These are phyloP conservation scores for Kalmusia sp. DNA, from an alignment of 2,329 filamentous ascomycete species.

Conservation along the genomic window DNA sequence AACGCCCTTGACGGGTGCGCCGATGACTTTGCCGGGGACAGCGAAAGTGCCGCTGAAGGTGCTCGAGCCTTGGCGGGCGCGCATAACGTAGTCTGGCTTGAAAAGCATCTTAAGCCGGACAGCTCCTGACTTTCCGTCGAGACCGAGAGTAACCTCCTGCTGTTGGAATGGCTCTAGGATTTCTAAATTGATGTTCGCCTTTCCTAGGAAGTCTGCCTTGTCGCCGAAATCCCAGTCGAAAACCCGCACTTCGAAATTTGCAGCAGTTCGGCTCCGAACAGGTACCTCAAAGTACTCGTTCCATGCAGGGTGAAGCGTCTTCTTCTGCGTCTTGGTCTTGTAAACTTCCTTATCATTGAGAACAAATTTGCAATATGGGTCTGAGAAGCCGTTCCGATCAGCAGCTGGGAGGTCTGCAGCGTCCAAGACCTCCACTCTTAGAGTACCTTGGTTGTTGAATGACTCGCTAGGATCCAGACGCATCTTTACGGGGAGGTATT, in stretches of 20 bases:
- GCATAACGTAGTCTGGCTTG: slow-evolving; percentile 88
- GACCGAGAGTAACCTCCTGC: slow-evolving; percentile 73
- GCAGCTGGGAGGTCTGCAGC: slow-evolving; percentile 87
- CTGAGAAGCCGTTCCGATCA: slow-evolving; percentile 94
- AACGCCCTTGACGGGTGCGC: slow-evolving; percentile 92
- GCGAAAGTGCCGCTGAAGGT: slow-evolving; percentile 93
- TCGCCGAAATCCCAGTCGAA: slow-evolving; percentile 98
- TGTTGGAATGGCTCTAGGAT: slow-evolving; percentile 84
- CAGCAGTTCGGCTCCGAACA: slow-evolving; percentile 82
- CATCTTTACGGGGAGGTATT: slow-evolving; percentile 96
- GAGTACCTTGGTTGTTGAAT: slow-evolving; percentile 97
- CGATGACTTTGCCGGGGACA: slow-evolving; percentile 86
- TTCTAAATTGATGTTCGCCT: slow-evolving; percentile 76
- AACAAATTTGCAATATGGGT: slow-evolving; percentile 95
- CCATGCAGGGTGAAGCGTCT: slow-evolving; percentile 93
- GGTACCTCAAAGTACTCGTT: slow-evolving; percentile 93
- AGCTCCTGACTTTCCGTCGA: slow-evolving; percentile 89
- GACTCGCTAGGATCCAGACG: slow-evolving; percentile 91
- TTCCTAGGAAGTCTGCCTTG: slow-evolving; percentile 89
- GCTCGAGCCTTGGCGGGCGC: slow-evolving; percentile 85
- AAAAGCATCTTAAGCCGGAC: slow-evolving; percentile 87
- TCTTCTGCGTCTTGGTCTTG: slow-evolving; percentile 97
- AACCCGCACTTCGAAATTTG: slow-evolving; percentile 82
- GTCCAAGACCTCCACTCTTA: slow-evolving; percentile 92
- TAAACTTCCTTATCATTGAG: slow-evolving; percentile 88